Conservation (phyloP, 371 early-diverging fungal species). For the Haplosporangium sp. region DNA sequence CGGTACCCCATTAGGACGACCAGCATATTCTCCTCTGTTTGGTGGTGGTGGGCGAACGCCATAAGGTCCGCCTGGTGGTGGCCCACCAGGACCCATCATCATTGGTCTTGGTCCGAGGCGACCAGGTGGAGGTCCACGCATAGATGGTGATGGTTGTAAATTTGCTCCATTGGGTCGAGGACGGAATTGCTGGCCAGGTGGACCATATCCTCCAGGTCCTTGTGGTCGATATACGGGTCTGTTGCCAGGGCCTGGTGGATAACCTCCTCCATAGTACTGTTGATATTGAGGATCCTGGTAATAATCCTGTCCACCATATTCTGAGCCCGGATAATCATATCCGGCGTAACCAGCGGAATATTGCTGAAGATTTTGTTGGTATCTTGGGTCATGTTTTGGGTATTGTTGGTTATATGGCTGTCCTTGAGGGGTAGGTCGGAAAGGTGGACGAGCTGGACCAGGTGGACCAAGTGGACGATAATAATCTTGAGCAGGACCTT, state of each 20-base stretch:
- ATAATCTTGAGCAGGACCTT: neutral
- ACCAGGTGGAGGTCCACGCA: slow-evolving; percentile 48
- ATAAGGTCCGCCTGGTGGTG: slow-evolving; percentile 47
- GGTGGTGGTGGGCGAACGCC: slow-evolving; percentile 42
- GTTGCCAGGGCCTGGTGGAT: slow-evolving; percentile 20
- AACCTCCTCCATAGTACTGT: slow-evolving; percentile 42
- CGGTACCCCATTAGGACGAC: slow-evolving; percentile 14
- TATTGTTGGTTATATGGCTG: slow-evolving; percentile 24
- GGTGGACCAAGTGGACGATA: neutral
- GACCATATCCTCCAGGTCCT: slow-evolving; percentile 40
- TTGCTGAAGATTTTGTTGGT: slow-evolving; percentile 28
- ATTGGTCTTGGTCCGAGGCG: slow-evolving; percentile 42
- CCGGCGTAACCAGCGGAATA: slow-evolving; percentile 26
- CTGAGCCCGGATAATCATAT: slow-evolving; percentile 40
- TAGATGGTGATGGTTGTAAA: slow-evolving; percentile 38
- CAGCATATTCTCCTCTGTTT: neutral
- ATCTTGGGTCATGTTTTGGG: slow-evolving; percentile 44
- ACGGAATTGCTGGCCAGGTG: slow-evolving; percentile 16
- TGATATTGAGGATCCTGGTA: slow-evolving; percentile 35
- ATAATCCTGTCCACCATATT: slow-evolving; percentile 42
- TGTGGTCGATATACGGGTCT: slow-evolving; percentile 41
- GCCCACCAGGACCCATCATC: slow-evolving; percentile 46
- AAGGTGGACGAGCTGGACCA: neutral
- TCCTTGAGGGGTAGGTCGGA: neutral
- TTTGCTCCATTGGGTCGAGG: slow-evolving; percentile 36